Base-by-base conservation (phyloP, 352 stramenopile species). In the Phytophthora citrophthora region DNA sequence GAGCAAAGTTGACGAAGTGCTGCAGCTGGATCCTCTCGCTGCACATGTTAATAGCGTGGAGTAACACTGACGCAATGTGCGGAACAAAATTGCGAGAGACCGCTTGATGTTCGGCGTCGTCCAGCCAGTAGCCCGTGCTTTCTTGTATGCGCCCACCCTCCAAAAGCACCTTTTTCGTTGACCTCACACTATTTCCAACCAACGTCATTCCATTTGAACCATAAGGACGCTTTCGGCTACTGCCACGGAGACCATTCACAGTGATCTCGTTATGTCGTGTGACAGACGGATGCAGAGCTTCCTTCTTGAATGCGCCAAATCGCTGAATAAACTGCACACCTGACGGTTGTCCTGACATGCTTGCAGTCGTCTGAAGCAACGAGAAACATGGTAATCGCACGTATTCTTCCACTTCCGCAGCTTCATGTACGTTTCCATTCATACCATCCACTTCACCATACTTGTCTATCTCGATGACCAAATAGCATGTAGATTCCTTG, bases 1-100 rank as follows among this genome's bases (percentile, higher is more conserved):
- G 83, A 71, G 87, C 87, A 72, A 95, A 95, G 64, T 93, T 93
- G 31, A 95, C 85, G 46, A 93, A 95, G 59, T 95, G 87, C 57
- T 95, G 87, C 54, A 95, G 57, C 48, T 95, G 87, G 57, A 95
- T 93, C 31, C 87, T 81, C 55, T 95, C 87, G 32, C 78, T 89
- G 65, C 87, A 95, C 61, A 93, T 85, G 48, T 86, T 90, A 50
- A 95, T 92, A 27, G 89, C 85, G 41, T 95, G 83, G 6, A 95
- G 54, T n/a, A 95, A 56, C 29, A 95, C 77, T 3, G 80, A 89
- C 6, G 81, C 77, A 61, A 94, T 88, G 56, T 93, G 81, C 34
- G 86, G 86, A 52, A 87, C 75, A 23, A 66, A 77, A 63, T 64
- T 66, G 51, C 57, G 71, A 64, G 51, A 64, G n/a, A 61, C 34